Conservation (phyloP, 164 flowering plant species). For the Buxus sempervirens region DNA sequence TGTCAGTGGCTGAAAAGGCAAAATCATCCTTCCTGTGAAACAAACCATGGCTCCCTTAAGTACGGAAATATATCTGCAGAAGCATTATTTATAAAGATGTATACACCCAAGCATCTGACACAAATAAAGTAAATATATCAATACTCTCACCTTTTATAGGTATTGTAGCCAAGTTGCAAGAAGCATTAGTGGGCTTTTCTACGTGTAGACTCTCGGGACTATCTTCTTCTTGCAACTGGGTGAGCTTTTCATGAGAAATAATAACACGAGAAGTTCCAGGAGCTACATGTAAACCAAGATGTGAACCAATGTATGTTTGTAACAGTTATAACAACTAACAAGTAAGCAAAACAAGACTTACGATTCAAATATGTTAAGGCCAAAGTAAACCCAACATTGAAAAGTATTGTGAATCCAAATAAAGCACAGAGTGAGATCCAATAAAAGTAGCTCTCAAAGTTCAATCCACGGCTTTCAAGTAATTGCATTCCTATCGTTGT, state of each 20-base stretch:
- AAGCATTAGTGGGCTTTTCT: slow-evolving; percentile 12
- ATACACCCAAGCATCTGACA: background rate
- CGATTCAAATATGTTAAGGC: slow-evolving; percentile 49
- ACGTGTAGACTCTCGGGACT: slow-evolving; percentile 2
- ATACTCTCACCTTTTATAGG: slow-evolving; percentile 32
- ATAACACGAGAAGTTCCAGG: slow-evolving; percentile 46
- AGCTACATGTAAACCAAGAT: slow-evolving; percentile 33
- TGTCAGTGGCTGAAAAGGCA: slow-evolving; percentile 62
- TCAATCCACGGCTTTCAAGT: slow-evolving; percentile 46
- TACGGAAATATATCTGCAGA: background rate
- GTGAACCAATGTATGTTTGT: background rate
- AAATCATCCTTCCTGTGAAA: slow-evolving; percentile 44
- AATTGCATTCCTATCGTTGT: slow-evolving; percentile 42
- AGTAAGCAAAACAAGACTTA: slow-evolving; percentile 24
- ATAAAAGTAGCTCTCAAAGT: slow-evolving; percentile 36
- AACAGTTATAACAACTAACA: background rate
- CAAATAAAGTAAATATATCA: background rate
- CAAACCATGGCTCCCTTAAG: background rate
- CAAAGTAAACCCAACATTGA: slow-evolving; percentile 45
- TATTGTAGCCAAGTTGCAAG: slow-evolving; percentile 9
- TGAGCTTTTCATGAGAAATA: slow-evolving; percentile 52
- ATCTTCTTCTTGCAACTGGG: slow-evolving; percentile 33
- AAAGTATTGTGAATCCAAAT: slow-evolving; percentile 44
- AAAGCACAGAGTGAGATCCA: slow-evolving; percentile 60
- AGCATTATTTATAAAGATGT: no score